Base-by-base conservation (phyloP, 106 monocot genomes). In the Platanthera guangdongensis region DNA sequence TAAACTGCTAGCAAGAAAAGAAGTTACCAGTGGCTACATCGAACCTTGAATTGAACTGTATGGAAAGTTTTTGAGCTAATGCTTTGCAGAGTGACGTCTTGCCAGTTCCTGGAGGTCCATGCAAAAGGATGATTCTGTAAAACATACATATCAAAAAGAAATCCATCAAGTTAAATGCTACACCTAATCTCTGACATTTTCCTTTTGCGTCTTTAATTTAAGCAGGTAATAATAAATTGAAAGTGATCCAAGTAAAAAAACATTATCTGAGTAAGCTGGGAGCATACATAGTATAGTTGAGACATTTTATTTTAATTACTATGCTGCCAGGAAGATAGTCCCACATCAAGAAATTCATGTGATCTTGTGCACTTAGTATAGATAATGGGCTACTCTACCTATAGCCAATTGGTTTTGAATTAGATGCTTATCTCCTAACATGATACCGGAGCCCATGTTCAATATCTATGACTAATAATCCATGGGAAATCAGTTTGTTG, bases 11-110 rank as follows among this genome's bases (percentile, higher is more conserved):
- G 49, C 28, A 76, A 1, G 5, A 32, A 85, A 48, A 11, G 21
- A 10, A 16, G 46, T 19, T 15, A 9, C 9, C 51, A 57, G 47
- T 48, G 9, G 73, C 21, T 51, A 18, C 25, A 78, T 19, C 52
- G 53, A 50, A 94, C 99, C 99, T 99, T 75, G 92, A 92, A 60
- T 84, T 90, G 71, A 90, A 92, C 71, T 87, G 92, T 81, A 92
- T 92, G 18, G 99, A 99, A 84, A 99, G 99, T 62, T 99, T 99
- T 77, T 99, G 99, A 71, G 99, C 92, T 74, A 99, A 76, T 82
- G 99, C 94, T 99, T 99, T 99, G 78, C 99, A 99, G 54, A 94
- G 83, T 45, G 99, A 99, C 52, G 94, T 99, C 78, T 99, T 99
- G 73, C 99, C 99, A 47, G 94, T 99, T 84, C 99, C 99, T 21